Conservation (phyloP, 2,329 filamentous ascomycete genomes). For the Sporothrix sp. region DNA sequence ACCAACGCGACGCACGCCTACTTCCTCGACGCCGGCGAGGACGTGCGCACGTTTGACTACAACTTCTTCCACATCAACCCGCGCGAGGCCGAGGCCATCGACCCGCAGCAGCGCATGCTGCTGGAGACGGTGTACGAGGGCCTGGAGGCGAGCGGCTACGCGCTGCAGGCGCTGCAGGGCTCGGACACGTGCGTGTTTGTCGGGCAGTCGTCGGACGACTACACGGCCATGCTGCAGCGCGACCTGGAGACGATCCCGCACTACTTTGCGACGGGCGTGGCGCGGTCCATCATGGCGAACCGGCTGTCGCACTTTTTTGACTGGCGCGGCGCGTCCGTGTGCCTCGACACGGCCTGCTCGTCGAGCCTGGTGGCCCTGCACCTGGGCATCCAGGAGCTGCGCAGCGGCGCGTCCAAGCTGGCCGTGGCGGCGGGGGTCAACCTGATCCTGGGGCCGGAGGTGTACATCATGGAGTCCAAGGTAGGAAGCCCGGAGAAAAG, state of each 20-base stretch:
- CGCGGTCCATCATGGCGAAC: conserved; percentile 25
- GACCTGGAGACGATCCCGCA: conserved; percentile 12
- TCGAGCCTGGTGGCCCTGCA: conserved; percentile 26
- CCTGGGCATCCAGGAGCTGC: conserved; percentile 23
- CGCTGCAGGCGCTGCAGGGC: conserved; percentile 21
- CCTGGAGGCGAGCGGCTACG: conserved; percentile 26
- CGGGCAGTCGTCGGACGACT: conserved; percentile 25
- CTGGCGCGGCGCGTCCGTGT: conserved; percentile 27
- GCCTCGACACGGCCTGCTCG: conserved; percentile 32
- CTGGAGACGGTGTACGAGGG: conserved; percentile 29
- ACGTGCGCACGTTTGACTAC: conserved; percentile 26
- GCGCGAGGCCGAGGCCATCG: conserved; percentile 26
- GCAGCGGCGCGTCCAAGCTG: conserved; percentile 18
- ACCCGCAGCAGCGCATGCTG: conserved; percentile 25
- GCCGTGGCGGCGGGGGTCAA: conserved; percentile 26
- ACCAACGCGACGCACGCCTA: conserved; percentile 9
- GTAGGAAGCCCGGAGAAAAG: not conserved
- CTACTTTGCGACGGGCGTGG: conserved; percentile 23
- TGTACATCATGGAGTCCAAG: conserved; percentile 15
- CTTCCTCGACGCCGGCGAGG: conserved; percentile 27
- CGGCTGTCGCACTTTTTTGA: conserved; percentile 29
- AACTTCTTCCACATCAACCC: conserved; percentile 26
- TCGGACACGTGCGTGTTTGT: conserved; percentile 25
- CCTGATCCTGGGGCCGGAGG: conserved; percentile 24
- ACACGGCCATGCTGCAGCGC: conserved; percentile 11